phyloP scores from a whole-genome alignment of 176 grass and related monocot genomes.

The Carex littledalei region DNA sequence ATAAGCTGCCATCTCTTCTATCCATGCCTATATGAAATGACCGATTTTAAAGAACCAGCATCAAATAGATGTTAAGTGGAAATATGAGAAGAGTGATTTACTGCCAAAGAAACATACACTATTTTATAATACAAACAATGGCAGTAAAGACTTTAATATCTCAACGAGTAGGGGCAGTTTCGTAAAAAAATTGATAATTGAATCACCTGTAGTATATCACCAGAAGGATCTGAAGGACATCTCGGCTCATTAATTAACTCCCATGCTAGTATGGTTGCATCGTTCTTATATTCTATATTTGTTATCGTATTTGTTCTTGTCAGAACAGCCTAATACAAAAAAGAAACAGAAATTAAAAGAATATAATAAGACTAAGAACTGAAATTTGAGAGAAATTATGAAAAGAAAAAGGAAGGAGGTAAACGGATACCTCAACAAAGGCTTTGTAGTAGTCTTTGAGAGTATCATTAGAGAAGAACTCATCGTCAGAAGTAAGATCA shows the following conservation, averaged over 20 bases:
- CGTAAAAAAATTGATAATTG: neutral
- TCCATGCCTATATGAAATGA: constrained; percentile 51
- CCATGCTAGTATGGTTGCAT: constrained; percentile 77
- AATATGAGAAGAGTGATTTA: neutral
- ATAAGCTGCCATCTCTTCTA: constrained; percentile 71
- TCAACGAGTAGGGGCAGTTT: neutral
- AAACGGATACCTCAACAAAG: constrained; percentile 51
- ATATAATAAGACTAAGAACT: neutral
- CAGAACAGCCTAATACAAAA: constrained; percentile 41
- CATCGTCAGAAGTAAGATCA: constrained; percentile 49
- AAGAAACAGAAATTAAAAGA: constrained; percentile 18
- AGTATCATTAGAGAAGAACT: constrained; percentile 63
- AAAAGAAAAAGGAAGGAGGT: neutral
- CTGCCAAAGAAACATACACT: neutral
- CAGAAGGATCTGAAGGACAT: constrained; percentile 70
- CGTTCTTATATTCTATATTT: constrained; percentile 67
- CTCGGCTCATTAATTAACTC: constrained; percentile 84
- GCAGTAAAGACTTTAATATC: neutral
- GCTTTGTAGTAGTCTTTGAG: constrained; percentile 76
- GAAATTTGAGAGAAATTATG: neutral
- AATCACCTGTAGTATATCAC: constrained; percentile 58
- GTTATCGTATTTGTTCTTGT: constrained; percentile 68
- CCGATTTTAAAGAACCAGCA: neutral
- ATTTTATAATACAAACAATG: neutral
- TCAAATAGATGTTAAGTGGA: neutral